Percentiles rank a stretch among this genome's conserved stretches.
phyloP scores from a whole-genome alignment of 169 alveolate species.

The Cryptosporidium sp. region DNA sequence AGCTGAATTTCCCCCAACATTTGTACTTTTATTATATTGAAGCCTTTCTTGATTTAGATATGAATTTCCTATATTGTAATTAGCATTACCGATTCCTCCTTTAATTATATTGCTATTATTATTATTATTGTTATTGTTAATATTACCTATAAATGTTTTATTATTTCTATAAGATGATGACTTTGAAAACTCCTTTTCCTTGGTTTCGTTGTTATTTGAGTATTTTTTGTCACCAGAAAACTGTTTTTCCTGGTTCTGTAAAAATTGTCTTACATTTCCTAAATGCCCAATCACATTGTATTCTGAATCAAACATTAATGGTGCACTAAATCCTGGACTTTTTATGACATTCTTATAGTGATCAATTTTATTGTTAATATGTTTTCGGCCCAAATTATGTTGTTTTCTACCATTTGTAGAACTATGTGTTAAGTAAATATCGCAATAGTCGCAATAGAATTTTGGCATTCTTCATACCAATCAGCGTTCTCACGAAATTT shows the following conservation, averaged over 20 bases:
- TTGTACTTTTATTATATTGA: background rate
- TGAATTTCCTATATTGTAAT: background rate
- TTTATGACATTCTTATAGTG: slow-evolving; percentile 87
- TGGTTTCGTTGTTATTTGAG: background rate
- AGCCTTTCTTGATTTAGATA: background rate
- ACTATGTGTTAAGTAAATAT: slow-evolving; percentile 97
- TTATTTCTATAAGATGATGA: background rate
- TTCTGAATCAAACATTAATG: slow-evolving; percentile 26
- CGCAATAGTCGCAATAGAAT: slow-evolving; percentile 99
- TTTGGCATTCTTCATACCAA: slow-evolving; percentile 93
- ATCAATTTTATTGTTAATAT: slow-evolving; percentile 97
- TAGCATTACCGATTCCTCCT: background rate
- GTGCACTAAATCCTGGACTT: slow-evolving; percentile 42
- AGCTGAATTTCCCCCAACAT: background rate
- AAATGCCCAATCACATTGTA: slow-evolving; percentile 54
- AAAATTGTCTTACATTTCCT: slow-evolving; percentile 30
- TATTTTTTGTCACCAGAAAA: background rate
- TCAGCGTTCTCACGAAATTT: no score
- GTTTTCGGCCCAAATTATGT: slow-evolving; percentile 97
- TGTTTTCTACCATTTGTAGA: slow-evolving; percentile 99
- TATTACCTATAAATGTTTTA: background rate
- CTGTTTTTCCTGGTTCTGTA: background rate
- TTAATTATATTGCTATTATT: no score
- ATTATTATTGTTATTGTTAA: slow-evolving; percentile 2
- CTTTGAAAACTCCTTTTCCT: background rate